These are phyloP conservation scores for Neonectria neomacrospora DNA, from an alignment of 2,329 filamentous ascomycete species.

Conservation along the genomic window DNA sequence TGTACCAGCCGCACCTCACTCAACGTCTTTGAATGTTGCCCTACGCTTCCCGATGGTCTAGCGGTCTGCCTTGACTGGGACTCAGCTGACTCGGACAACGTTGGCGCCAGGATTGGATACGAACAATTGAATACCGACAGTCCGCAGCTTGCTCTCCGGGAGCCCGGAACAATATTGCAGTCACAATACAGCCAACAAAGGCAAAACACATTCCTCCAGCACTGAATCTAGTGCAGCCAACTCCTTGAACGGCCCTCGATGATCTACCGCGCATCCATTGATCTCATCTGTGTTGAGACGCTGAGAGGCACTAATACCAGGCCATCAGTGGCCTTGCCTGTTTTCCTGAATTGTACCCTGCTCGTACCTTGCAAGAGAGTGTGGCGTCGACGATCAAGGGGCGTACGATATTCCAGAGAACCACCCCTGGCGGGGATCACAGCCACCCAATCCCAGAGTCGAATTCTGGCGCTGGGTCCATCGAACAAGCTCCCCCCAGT, in stretches of 20 bases:
- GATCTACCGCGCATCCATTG: constrained; percentile 14
- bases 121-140: not conserved
- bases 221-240: not conserved
- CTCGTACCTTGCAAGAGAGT: constrained; percentile 20
- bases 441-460: constrained; percentile 23
- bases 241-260: not conserved
- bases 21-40: not conserved
- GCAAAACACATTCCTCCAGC: constrained; percentile 4
- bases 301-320: not conserved
- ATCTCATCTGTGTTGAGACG: constrained; percentile 22
- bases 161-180: not conserved
- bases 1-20: constrained; percentile 3
- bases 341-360: not conserved
- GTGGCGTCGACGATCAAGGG: constrained; percentile 16
- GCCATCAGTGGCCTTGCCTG: not conserved
- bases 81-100: not conserved
- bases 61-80: not conserved
- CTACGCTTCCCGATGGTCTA: not conserved
- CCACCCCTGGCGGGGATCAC: not conserved
- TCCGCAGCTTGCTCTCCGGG: not conserved
- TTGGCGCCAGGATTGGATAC: not conserved
- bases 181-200: not conserved
- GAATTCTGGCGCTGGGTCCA: constrained; percentile 29
- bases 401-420: constrained; percentile 6
- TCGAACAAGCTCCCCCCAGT: constrained; percentile 42